Percentiles rank a stretch among this genome's conserved stretches.
phyloP scores from a whole-genome alignment of 2,329 filamentous ascomycete genomes.

The Boeremia lycopersici region DNA sequence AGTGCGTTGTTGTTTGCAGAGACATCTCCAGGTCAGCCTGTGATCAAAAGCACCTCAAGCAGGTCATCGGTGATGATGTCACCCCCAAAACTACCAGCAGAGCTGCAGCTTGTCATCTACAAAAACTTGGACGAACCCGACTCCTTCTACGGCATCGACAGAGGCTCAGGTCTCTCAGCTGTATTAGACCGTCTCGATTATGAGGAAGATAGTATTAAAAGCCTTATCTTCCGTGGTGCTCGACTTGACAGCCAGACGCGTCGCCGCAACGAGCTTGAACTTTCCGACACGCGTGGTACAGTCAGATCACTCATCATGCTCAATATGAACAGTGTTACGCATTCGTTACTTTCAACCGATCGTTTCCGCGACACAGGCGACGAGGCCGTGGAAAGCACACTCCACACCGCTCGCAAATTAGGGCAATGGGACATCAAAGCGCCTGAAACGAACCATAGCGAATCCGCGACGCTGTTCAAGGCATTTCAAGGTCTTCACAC shows the following conservation, averaged over 20 bases:
- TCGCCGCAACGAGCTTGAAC: constrained; percentile 60
- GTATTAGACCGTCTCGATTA: constrained; percentile 86
- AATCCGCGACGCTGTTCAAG: constrained; percentile 75
- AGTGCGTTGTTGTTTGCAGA: constrained; percentile 85
- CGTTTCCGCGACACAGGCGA: constrained; percentile 64
- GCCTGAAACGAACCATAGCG: constrained; percentile 66
- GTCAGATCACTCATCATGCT: constrained; percentile 79
- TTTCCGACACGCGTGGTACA: constrained; percentile 69
- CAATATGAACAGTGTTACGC: constrained; percentile 84
- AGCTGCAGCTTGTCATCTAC: constrained; percentile 81
- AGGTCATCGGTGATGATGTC: constrained; percentile 62
- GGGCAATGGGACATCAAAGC: constrained; percentile 92
- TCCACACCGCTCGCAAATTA: constrained; percentile 78
- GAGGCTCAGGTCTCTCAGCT: constrained; percentile 75
- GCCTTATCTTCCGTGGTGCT: constrained; percentile 86
- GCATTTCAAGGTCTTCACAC: constrained; percentile 80
- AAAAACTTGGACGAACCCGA: constrained; percentile 95
- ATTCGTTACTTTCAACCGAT: constrained; percentile 74
- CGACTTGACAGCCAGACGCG: constrained; percentile 86
- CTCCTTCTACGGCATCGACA: constrained; percentile 88
- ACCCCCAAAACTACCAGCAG: constrained; percentile 60
- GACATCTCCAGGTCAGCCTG: constrained; percentile 63
- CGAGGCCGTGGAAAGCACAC: constrained; percentile 71
- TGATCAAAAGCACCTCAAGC: constrained; percentile 60
- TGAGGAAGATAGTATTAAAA: constrained; percentile 85